These are phyloP conservation scores for Tulasnella sp. DNA, from an alignment of 768 basidiomycete species.

Conservation along the genomic window DNA sequence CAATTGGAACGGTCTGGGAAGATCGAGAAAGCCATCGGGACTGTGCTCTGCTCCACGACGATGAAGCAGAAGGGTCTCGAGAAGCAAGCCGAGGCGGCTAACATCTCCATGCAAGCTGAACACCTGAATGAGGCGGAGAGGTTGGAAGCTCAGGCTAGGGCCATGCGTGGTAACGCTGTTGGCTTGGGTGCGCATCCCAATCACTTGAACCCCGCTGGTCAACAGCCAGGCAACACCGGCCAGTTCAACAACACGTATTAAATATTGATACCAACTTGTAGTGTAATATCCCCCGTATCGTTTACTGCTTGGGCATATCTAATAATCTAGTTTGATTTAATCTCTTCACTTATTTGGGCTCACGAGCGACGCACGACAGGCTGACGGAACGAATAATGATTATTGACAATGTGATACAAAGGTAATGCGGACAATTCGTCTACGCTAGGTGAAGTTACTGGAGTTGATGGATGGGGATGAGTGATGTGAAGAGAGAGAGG, in stretches of 20 bases:
- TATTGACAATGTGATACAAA: background rate
- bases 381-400: background rate
- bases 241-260: background rate
- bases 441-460: background rate
- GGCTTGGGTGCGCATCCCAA: slow-evolving; percentile 4
- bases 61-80: slow-evolving; percentile 7
- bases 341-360: background rate
- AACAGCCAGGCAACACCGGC: background rate
- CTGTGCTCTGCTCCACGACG: background rate
- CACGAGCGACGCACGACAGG: background rate
- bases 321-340: background rate
- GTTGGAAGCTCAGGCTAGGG: background rate
- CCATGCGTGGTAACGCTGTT: background rate
- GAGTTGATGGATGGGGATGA: background rate
- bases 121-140: background rate
- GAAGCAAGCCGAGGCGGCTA: slow-evolving; percentile 3
- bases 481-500: background rate
- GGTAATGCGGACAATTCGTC: background rate
- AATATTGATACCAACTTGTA: background rate
- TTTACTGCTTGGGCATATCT: background rate
- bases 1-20: background rate
- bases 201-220: background rate
- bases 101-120: background rate
- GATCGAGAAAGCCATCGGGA: slow-evolving; percentile 3
- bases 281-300: background rate